Evolutionary conservation across 2,329 filamentous ascomycete genomes (phyloP).

Genomic region (Aspergillus flavus): DNA sequence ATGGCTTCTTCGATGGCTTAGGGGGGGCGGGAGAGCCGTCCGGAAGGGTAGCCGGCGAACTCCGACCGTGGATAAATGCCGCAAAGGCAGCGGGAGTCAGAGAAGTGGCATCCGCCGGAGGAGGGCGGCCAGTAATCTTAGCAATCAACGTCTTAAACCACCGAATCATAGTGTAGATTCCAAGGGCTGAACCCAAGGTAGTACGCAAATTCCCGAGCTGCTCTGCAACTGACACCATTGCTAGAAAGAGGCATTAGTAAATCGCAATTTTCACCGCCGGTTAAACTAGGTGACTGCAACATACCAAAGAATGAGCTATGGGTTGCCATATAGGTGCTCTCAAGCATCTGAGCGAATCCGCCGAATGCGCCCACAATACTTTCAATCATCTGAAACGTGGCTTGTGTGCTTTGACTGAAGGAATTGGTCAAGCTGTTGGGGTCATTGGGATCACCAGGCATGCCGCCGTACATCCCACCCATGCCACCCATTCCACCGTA

Average conservation of each 20-base stretch:
- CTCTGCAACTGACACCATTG: constrained; percentile 97
- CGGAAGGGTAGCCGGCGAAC: constrained; percentile 52
- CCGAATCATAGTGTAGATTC: constrained; percentile 92
- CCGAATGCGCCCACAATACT: constrained; percentile 95
- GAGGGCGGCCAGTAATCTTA: constrained; percentile 88
- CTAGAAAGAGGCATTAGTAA: constrained; percentile 48
- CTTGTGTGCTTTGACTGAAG: constrained; percentile 91
- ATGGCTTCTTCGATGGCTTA: constrained; percentile 87
- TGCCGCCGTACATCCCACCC: constrained; percentile 49
- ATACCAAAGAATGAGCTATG: constrained; percentile 97
- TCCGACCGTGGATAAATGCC: constrained; percentile 73
- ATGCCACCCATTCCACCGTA: constrained; percentile 52
- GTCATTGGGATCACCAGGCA: constrained; percentile 73
- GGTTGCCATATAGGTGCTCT: constrained; percentile 99
- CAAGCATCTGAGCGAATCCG: constrained; percentile 97
- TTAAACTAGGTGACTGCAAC: constrained; percentile 32
- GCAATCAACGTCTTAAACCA: constrained; percentile 92
- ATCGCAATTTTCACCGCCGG: neutral
- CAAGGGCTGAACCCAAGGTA: constrained; percentile 88
- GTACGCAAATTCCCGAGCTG: constrained; percentile 93
- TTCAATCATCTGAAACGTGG: constrained; percentile 98
- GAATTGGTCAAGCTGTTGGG: constrained; percentile 93
- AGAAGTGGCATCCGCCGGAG: constrained; percentile 81
- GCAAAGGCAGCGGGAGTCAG: constrained; percentile 92
- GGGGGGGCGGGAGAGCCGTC: constrained; percentile 68